These are phyloP conservation scores for Orychophragmus violaceus DNA, from an alignment of 345 rosid genomes.

Conservation along the genomic window DNA sequence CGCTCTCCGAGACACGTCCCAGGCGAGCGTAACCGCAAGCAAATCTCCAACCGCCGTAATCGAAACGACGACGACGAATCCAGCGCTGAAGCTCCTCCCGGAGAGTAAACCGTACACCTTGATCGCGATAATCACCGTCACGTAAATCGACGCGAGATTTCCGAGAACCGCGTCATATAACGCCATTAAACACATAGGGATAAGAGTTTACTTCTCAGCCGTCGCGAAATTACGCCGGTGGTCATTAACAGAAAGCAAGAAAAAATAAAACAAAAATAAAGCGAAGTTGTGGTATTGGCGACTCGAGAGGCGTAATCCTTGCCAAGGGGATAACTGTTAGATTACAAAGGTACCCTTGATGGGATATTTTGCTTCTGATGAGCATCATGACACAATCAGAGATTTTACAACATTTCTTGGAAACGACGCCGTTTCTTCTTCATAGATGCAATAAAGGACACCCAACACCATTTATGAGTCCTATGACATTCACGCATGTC, in stretches of 20 bases:
- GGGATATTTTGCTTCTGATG: not conserved
- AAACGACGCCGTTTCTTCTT: no score
- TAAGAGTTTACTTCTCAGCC: not conserved
- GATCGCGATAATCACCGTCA: constrained; percentile 65
- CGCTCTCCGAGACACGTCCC: constrained; percentile 84
- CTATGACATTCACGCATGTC: not conserved
- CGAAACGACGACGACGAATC: constrained; percentile 58
- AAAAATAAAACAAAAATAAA: no score
- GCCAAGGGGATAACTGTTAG: not conserved
- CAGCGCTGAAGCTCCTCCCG: constrained; percentile 63
- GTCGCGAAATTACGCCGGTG: not conserved
- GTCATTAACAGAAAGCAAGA: no score
- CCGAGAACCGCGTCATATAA: constrained; percentile 74
- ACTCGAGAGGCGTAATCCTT: constrained; percentile 1
- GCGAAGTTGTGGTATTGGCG: not conserved
- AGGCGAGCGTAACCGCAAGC: constrained; percentile 65
- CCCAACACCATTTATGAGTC: no score
- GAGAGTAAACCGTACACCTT: constrained; percentile 52
- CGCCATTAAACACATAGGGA: constrained; percentile 48
- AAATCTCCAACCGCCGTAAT: constrained; percentile 55
- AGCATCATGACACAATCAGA: no score
- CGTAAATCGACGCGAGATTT: constrained; percentile 77
- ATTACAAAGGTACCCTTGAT: not conserved
- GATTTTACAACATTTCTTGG: no score
- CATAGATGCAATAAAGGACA: no score